Base-by-base conservation (phyloP, 2,329 filamentous ascomycete genomes). In the Aspergillus persii region DNA sequence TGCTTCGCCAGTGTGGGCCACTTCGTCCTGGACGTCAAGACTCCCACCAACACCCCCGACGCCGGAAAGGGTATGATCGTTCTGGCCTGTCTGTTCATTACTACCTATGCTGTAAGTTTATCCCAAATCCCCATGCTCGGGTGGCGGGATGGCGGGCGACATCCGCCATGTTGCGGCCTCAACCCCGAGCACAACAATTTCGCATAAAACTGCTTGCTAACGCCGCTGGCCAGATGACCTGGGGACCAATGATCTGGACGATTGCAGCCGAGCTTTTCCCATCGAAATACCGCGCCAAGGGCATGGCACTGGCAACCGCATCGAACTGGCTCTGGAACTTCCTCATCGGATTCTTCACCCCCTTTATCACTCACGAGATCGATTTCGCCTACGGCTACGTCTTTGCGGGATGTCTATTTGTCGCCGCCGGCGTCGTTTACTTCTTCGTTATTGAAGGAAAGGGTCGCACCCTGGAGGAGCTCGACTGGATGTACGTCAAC, bases 291-390 rank as follows among this genome's bases (percentile, higher is more conserved):
- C 85, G 90, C 70, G 89, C 89, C 60, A 91, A 91, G 75, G 86
- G 87, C 59, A 90, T 92, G 83, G 90, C 89, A 1, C 77, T 92
- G n/a, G 88, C 89, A n/a, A 91, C 89, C 6, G 85, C 89, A 0
- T 86, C 88, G 18, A 93, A 93, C 77, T 93, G 90, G 90, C 60
- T 70, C 8, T 89, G 86, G 86, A 89, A 90, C 72, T 91, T 91
- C 74, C 75, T 89, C 66, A 80, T 90, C 63, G 83, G 85, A 0
- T 92, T 92, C 80, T 91, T 92, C 79, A 91, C 89, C 0, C 87
- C 89, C 0, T 92, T 91, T 73, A 92, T 92, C 71, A 90, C 87
- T 0, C 76, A 79, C 0, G 82, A 83, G 1, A 92, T 92, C 57
- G 84, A 89, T 65, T 92, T 89, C 72, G 82, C 83, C 8, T 91